Conservation (phyloP, 352 stramenopile genomes). For the Pythium insidiosum region DNA sequence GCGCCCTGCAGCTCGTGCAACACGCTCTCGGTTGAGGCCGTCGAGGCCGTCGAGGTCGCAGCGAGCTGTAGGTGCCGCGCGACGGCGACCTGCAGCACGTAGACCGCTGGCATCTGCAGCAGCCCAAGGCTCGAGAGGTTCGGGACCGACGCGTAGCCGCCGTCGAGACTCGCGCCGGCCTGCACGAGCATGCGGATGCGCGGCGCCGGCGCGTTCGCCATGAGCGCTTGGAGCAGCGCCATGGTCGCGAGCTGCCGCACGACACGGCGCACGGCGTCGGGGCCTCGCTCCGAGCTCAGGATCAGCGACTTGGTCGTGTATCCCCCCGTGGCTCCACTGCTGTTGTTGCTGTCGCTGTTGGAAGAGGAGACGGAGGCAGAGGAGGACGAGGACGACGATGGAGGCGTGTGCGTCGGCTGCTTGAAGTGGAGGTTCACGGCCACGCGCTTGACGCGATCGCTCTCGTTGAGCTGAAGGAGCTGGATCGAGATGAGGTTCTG, state of each 20-base stretch:
- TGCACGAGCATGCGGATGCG: slow-evolving; percentile 37
- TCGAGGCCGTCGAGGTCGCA: too few relatives aligned
- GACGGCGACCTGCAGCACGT: slow-evolving; percentile 49
- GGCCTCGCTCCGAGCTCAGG: slow-evolving; percentile 25
- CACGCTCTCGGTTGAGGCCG: slow-evolving; percentile 22
- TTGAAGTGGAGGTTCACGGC: slow-evolving; percentile 51
- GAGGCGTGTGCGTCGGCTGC: slow-evolving; percentile 14
- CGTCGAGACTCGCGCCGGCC: slow-evolving; percentile 42
- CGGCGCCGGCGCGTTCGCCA: slow-evolving; percentile 20
- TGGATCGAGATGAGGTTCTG: slow-evolving; percentile 37
- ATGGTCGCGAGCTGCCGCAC: slow-evolving; percentile 48
- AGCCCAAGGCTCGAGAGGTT: too few relatives aligned
- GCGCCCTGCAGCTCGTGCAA: slow-evolving; percentile 36
- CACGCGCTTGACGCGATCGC: slow-evolving; percentile 31
- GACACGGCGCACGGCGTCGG: slow-evolving; percentile 26
- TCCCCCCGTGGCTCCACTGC: too few relatives aligned
- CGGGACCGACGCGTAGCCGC: too few relatives aligned
- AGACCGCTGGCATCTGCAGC: slow-evolving; percentile 15
- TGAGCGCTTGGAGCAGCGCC: slow-evolving; percentile 39
- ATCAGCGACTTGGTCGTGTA: slow-evolving; percentile 46
- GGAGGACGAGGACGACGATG: too few relatives aligned
- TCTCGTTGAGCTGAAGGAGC: slow-evolving; percentile 42
- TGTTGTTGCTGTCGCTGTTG: too few relatives aligned
- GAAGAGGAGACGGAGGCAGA: too few relatives aligned
- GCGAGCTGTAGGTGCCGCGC: slow-evolving; percentile 7